A percentile compares a stretch with the other conserved stretches of the same genome.
phyloP scores from a whole-genome alignment of 2,329 filamentous ascomycete species.

The Ophiocordyceps camponoti-saundersi region DNA sequence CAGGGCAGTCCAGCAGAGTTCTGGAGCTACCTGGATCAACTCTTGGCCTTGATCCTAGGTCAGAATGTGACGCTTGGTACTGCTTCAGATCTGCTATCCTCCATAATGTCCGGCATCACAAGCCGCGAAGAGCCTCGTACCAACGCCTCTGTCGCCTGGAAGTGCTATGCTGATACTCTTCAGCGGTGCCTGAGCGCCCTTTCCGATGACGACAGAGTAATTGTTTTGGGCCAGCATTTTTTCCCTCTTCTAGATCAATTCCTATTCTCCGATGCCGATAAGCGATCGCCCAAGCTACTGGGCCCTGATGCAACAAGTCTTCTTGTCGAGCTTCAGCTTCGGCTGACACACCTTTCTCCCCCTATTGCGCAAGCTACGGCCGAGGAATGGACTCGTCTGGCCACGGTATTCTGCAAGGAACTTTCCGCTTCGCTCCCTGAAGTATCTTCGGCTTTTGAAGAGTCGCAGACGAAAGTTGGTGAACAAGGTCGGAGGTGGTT shows the following conservation, averaged over 20 bases:
- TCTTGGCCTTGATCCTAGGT: conserved; percentile 44
- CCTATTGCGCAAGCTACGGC: conserved; percentile 30
- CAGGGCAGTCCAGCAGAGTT: conserved; percentile 56
- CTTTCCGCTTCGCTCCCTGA: conserved; percentile 66
- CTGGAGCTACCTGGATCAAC: conserved; percentile 50
- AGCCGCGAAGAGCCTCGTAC: conserved; percentile 57
- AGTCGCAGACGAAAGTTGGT: conserved; percentile 53
- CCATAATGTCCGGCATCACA: conserved; percentile 54
- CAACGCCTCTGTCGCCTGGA: conserved; percentile 56
- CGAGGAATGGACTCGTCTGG: conserved; percentile 46
- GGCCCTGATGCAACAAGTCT: conserved; percentile 18
- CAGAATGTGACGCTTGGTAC: conserved; percentile 27
- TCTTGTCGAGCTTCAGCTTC: conserved; percentile 29
- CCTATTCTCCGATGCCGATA: conserved; percentile 26
- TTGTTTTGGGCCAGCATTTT: conserved; percentile 30
- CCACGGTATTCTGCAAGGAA: conserved; percentile 37
- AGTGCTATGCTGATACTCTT: conserved; percentile 51
- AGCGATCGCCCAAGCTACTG: conserved; percentile 13
- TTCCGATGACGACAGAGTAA: conserved; percentile 24
- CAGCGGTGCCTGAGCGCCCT: conserved; percentile 33
- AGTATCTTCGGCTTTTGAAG: conserved; percentile 58
- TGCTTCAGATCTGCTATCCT: conserved; percentile 43
- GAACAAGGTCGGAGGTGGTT: conserved; percentile 54
- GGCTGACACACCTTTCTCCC: conserved; percentile 22
- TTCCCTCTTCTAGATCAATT: conserved; percentile 39